phyloP scores from a whole-genome alignment of 352 stramenopile genomes.

The Aphanomyces cochlioides region DNA sequence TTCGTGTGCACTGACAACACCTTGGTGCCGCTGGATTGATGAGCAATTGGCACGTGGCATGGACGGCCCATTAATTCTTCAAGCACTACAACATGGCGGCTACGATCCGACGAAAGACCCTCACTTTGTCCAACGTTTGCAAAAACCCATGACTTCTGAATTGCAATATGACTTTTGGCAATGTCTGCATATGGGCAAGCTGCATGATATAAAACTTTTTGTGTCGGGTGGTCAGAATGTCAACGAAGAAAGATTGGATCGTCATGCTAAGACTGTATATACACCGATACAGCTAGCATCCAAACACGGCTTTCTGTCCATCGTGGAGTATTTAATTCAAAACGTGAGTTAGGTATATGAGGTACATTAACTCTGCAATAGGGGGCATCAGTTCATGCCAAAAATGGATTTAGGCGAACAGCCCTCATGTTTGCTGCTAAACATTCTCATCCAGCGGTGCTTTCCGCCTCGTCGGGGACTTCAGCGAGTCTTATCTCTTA shows the following conservation, averaged over 20 bases:
- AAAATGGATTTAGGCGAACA: conserved; percentile 54
- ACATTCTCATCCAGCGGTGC: conserved; percentile 50
- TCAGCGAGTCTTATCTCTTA: not conserved
- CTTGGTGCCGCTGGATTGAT: conserved; percentile 66
- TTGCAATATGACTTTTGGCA: conserved; percentile 24
- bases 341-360: conserved; percentile 1
- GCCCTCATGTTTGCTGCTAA: conserved; percentile 59
- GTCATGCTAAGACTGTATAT: conserved; percentile 37
- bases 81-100: conserved; percentile 47
- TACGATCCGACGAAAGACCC: conserved; percentile 54
- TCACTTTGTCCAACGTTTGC: conserved; percentile 43
- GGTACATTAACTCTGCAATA: conserved; percentile 6
- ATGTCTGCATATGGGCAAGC: conserved; percentile 27
- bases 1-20: conserved; percentile 42
- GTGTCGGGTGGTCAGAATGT: conserved; percentile 61
- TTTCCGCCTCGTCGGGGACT: not conserved
- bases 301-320: conserved; percentile 41
- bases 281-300: conserved; percentile 55
- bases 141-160: conserved; percentile 31
- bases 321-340: conserved; percentile 50
- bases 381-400: conserved; percentile 44
- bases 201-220: conserved; percentile 60
- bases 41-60: conserved; percentile 60
- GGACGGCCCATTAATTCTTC: conserved; percentile 50
- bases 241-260: conserved; percentile 41